These are phyloP conservation scores for Candida wancherniae DNA, from an alignment of 805 yeast genomes.

Conservation along the genomic window DNA sequence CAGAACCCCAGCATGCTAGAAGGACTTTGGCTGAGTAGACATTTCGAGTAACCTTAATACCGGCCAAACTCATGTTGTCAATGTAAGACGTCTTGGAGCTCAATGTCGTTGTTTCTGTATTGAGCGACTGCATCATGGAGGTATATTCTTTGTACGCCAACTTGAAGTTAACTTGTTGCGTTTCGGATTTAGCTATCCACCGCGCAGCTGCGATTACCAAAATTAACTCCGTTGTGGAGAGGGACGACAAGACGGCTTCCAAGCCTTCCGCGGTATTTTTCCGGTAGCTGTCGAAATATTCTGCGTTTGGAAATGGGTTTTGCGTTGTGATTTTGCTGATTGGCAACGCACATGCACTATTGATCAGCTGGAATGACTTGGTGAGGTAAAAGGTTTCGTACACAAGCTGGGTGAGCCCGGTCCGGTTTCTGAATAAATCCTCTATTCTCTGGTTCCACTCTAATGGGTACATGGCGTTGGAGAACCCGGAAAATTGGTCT, in stretches of 20 bases:
- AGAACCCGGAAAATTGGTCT: slow-evolving; percentile 15
- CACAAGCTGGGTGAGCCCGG: slow-evolving; percentile 13
- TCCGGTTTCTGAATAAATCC: slow-evolving; percentile 7
- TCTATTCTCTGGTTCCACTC: slow-evolving; percentile 45
- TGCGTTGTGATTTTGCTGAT: slow-evolving; percentile 26
- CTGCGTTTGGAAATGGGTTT: slow-evolving; percentile 24
- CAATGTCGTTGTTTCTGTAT: slow-evolving; percentile 29
- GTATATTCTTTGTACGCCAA: slow-evolving; percentile 72
- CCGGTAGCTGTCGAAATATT: slow-evolving; percentile 21
- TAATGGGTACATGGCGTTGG: slow-evolving; percentile 19
- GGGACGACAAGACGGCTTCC: slow-evolving; percentile 25
- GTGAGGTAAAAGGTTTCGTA: slow-evolving; percentile 50
- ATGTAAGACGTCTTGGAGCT: slow-evolving; percentile 29
- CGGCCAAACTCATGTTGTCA: slow-evolving; percentile 31
- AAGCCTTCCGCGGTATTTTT: slow-evolving; percentile 10
- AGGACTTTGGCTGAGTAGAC: slow-evolving; percentile 60
- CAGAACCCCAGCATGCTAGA: slow-evolving; percentile 68
- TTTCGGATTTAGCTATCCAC: slow-evolving; percentile 52
- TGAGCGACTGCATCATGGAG: slow-evolving; percentile 44
- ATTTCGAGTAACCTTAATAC: slow-evolving; percentile 38
- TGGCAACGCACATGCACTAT: slow-evolving; percentile 39
- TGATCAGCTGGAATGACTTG: slow-evolving; percentile 50
- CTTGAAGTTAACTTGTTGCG: slow-evolving; percentile 67
- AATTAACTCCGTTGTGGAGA: slow-evolving; percentile 70
- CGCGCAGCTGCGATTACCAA: slow-evolving; percentile 74